Evolutionary conservation across 2,329 filamentous ascomycete species (phyloP).

Genomic region (Raffaelea albimanens): DNA sequence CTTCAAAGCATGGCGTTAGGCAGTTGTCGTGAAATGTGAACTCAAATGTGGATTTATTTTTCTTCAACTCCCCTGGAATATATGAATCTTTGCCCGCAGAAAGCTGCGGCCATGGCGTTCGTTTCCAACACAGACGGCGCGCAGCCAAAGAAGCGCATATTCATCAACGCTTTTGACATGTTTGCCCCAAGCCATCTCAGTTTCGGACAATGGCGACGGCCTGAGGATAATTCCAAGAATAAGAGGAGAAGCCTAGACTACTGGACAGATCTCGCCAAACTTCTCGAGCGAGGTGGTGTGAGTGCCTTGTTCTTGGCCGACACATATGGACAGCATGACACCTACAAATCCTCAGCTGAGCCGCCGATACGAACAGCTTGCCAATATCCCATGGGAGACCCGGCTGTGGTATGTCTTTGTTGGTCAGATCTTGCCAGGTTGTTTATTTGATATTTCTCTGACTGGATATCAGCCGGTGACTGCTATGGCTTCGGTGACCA

Average conservation of each 20-base stretch:
- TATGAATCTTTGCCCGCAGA: too few species aligned
- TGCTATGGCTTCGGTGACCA: too few species aligned
- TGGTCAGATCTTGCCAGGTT: too few species aligned
- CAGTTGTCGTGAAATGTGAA: too few species aligned
- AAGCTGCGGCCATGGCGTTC: too few species aligned
- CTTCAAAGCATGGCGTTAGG: too few species aligned
- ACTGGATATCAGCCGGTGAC: too few species aligned
- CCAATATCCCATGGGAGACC: slow-evolving; percentile 58
- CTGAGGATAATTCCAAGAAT: slow-evolving; percentile 1
- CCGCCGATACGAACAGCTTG: slow-evolving; percentile 52
- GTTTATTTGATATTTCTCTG: too few species aligned
- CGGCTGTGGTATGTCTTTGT: too few species aligned
- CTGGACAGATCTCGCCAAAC: slow-evolving; percentile 11
- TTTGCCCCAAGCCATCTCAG: slow-evolving; percentile 5
- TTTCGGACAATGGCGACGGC: slow-evolving; percentile 7
- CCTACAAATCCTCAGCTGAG: slow-evolving; percentile 49
- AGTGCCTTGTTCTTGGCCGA: slow-evolving; percentile 38
- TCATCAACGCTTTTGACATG: slow-evolving; percentile 11
- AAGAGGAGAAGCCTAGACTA: slow-evolving; percentile 5
- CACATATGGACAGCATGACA: slow-evolving; percentile 55
- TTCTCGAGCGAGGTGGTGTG: slow-evolving; percentile 8
- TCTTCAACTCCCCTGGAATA: too few species aligned
- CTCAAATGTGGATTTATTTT: too few species aligned
- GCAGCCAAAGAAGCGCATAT: not conserved
- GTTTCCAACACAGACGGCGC: too few species aligned